Conservation (phyloP, 768 basidiomycete genomes). For the Calocera cornea region DNA sequence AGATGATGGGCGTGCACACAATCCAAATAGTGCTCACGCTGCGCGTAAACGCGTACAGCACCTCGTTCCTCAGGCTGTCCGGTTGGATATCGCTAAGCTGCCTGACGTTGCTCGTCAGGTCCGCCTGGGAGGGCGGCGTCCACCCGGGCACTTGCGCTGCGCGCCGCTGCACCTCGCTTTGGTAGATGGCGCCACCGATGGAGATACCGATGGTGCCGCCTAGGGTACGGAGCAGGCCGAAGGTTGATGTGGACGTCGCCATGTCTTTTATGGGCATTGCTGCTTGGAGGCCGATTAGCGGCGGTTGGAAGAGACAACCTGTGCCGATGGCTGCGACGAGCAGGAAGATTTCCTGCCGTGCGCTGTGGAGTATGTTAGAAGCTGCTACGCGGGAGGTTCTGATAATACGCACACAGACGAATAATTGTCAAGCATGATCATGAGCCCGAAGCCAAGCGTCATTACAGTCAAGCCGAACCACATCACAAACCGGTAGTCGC, state of each 20-base stretch:
- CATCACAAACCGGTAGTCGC: conserved; percentile 45
- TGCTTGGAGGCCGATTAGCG: conserved; percentile 63
- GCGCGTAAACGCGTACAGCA: conserved; percentile 49
- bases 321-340: conserved; percentile 50
- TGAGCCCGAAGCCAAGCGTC: conserved; percentile 54
- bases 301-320: conserved; percentile 50
- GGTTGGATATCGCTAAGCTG: conserved; percentile 37
- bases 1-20: conserved; percentile 22
- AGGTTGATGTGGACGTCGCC: conserved; percentile 64
- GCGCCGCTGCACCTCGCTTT: conserved; percentile 24
- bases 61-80: conserved; percentile 29
- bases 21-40: conserved; percentile 55
- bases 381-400: background rate
- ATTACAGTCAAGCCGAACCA: conserved; percentile 40
- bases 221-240: conserved; percentile 44
- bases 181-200: conserved; percentile 19
- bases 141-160: conserved; percentile 29
- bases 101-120: conserved; percentile 35
- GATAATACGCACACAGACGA: conserved; percentile 34
- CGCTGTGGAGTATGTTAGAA: conserved; percentile 27
- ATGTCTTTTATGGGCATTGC: conserved; percentile 80
- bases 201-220: conserved; percentile 22
- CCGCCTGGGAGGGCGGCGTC: conserved; percentile 17
- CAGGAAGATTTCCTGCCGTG: conserved; percentile 48
- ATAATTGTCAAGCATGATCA: conserved; percentile 48